A percentile compares a stretch with the other conserved stretches of the same genome.
Conservation (phyloP, 495 filamentous ascomycete species). For the Lasiosphaeriaceae sp. region DNA sequence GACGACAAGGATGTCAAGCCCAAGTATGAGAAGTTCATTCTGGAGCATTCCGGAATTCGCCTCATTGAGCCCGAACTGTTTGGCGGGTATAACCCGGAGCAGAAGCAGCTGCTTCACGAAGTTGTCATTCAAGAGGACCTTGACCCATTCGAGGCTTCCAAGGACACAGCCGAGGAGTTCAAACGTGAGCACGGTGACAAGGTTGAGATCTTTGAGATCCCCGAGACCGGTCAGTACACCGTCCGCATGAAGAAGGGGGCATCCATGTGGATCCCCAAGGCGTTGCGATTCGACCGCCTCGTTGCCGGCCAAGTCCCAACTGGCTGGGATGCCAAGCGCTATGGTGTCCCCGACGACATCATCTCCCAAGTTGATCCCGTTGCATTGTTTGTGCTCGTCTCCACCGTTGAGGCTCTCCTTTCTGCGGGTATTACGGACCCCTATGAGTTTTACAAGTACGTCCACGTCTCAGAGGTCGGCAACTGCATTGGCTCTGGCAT, state of each 20-base stretch:
- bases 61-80: slow-evolving; percentile 97
- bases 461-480: slow-evolving; percentile 95
- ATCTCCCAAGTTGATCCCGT: slow-evolving; percentile 96
- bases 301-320: slow-evolving; percentile 96
- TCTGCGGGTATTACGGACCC: slow-evolving; percentile 97
- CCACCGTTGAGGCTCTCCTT: slow-evolving; percentile 84
- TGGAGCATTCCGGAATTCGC: slow-evolving; percentile 96
- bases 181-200: slow-evolving; percentile 95
- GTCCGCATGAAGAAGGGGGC: slow-evolving; percentile 94
- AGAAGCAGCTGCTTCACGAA: slow-evolving; percentile 97
- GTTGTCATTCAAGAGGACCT: slow-evolving; percentile 95
- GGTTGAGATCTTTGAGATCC: slow-evolving; percentile 92
- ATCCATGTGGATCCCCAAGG: slow-evolving; percentile 91
- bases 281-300: slow-evolving; percentile 90
- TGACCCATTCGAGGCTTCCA: slow-evolving; percentile 94
- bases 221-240: slow-evolving; percentile 91
- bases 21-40: slow-evolving; percentile 93
- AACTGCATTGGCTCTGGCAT: slow-evolving; percentile 98
- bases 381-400: slow-evolving; percentile 90
- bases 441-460: slow-evolving; percentile 99
- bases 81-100: slow-evolving; percentile 94
- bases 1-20: slow-evolving; percentile 96
- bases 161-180: slow-evolving; percentile 97
- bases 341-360: slow-evolving; percentile 96
- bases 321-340: slow-evolving; percentile 92